Evolutionary conservation across 306 rosid species (phyloP).

Genomic region (Prunus mira): DNA sequence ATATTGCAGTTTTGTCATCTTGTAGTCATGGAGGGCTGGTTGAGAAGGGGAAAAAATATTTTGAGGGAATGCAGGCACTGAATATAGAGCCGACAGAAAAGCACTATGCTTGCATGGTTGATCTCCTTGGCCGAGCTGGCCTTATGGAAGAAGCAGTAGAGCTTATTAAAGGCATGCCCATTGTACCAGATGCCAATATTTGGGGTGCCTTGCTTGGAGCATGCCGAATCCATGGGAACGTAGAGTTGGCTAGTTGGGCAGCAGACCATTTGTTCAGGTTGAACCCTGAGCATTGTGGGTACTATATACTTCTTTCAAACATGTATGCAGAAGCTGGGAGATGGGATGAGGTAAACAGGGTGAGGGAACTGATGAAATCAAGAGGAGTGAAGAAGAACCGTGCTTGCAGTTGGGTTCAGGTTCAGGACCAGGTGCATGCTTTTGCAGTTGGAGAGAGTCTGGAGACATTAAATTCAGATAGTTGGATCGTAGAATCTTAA

Average conservation of each 20-base stretch:
- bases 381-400: slow-evolving; percentile 73
- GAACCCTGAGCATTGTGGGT: slow-evolving; percentile 76
- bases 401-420: slow-evolving; percentile 82
- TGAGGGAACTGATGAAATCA: slow-evolving; percentile 78
- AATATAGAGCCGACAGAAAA: slow-evolving; percentile 61
- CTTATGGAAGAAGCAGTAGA: slow-evolving; percentile 66
- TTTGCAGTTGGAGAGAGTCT: slow-evolving; percentile 62
- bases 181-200: slow-evolving; percentile 63
- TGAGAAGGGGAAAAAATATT: slow-evolving; percentile 64
- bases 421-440: slow-evolving; percentile 53
- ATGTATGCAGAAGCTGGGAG: slow-evolving; percentile 88
- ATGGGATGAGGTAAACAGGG: slow-evolving; percentile 77
- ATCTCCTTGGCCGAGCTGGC: slow-evolving; percentile 87
- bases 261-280: slow-evolving; percentile 71
- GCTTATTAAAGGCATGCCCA: slow-evolving; percentile 55
- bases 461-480: slow-evolving; percentile 39
- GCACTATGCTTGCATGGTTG: slow-evolving; percentile 90
- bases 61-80: slow-evolving; percentile 46
- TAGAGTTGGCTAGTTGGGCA: slow-evolving; percentile 70
- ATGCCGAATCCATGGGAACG: slow-evolving; percentile 69
- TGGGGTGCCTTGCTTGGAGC: slow-evolving; percentile 97
- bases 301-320: slow-evolving; percentile 82
- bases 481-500: slow-evolving; percentile 33
- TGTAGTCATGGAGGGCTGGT: slow-evolving; percentile 90
- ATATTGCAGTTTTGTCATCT: slow-evolving; percentile 78